Evolutionary conservation across 2,329 filamentous ascomycete species (phyloP), one percentile per base, ranked within the genome.

Genomic region (Cordyceps militaris): DNA sequence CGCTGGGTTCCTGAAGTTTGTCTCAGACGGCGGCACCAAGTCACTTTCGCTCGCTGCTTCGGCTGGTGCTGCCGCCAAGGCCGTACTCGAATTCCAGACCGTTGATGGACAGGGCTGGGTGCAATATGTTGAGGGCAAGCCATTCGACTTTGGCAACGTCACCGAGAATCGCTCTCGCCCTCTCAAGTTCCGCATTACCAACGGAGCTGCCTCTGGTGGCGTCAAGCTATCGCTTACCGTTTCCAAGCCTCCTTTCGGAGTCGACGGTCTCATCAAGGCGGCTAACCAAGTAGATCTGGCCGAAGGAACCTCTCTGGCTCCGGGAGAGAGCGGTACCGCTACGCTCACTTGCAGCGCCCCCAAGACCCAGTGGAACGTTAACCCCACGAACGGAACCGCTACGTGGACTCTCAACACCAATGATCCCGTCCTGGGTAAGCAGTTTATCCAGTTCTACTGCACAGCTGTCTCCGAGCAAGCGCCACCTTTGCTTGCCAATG

Each of bases 171-270:
- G 70, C 0, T 76, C 75, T 0, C 71, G 69, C 1, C 73, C 71
- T 4, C 71, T 83, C 3, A 75, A 74, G 53, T 71, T 85, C 66
- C 75, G 82, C 1, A 65, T 84, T 24, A 81, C 76, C 36, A 85
- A 84, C 64, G 72, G 67, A 2, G 80, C 78, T 4, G 67, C 72
- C 0, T 51, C 67, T 0, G 76, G 76, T 2, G 74, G 74, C 6
- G 75, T 79, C 13, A 69, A 69, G 1, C 72, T 84, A 1, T 80
- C 77, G 0, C 68, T 84, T 14, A 84, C 81, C 0, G 80, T 85
- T 2, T 85, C 82, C 0, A 85, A 85, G 64, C 80, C 81, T 4
- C 82, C 82, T 0, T 83, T 80, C 55, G 81, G 80, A 14, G 72
- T 81, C 3, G 63, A 69, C n/a, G 78, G 80, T 3, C 75, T 84